phyloP scores from a whole-genome alignment of 2,329 filamentous ascomycete species.

The Fusarium verrucosum region DNA sequence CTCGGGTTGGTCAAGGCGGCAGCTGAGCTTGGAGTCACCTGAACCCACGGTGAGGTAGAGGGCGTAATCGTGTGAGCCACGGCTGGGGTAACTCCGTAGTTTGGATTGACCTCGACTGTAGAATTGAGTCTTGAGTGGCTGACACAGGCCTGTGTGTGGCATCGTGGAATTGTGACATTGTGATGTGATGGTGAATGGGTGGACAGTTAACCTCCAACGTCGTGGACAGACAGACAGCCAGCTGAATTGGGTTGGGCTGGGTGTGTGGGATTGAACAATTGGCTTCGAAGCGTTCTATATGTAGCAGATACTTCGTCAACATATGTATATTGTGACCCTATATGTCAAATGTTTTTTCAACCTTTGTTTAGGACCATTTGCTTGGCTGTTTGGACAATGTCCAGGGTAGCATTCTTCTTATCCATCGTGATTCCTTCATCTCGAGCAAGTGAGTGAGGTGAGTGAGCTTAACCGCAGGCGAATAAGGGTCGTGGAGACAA shows the following conservation, averaged over 20 bases:
- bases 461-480: conserved; percentile 7
- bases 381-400: conserved; percentile 2
- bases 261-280: not conserved
- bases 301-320: not conserved
- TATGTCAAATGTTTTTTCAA: not conserved
- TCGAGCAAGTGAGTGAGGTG: not conserved
- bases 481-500: conserved; percentile 20
- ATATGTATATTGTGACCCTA: conserved; percentile 1
- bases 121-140: conserved; percentile 18
- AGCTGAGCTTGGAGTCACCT: conserved; percentile 35
- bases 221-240: too few relatives aligned
- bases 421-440: conserved; percentile 22
- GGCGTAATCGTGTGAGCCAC: conserved; percentile 29
- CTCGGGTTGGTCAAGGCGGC: conserved; percentile 24
- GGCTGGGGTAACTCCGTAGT: conserved; percentile 18
- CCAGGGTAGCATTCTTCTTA: conserved; percentile 7
- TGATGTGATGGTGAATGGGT: conserved; percentile 16
- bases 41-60: conserved; percentile 18
- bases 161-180: conserved; percentile 20
- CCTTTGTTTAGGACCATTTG: not conserved
- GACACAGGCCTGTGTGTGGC: conserved; percentile 10
- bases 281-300: not conserved
- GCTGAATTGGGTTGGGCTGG: not conserved
- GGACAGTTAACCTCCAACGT: conserved; percentile 6
- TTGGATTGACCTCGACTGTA: conserved; percentile 7